Evolutionary conservation across 164 flowering plant genomes (phyloP).

Genomic region (Magnolia kwangsiensis): DNA sequence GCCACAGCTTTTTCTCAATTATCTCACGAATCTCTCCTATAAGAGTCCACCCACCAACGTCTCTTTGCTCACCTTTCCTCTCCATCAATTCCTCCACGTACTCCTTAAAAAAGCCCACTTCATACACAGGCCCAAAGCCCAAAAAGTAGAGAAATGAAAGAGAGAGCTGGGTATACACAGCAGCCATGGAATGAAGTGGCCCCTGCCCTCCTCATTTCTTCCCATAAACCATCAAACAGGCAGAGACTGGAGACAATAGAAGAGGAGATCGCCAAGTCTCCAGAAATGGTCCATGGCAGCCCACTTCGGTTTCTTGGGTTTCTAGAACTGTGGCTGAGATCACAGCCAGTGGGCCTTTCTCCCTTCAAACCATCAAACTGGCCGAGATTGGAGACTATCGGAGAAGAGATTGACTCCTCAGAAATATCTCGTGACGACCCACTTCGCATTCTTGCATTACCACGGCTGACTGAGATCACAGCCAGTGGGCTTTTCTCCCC

Average conservation of each 20-base stretch:
- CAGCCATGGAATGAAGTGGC: slow-evolving; percentile 6
- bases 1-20: no score
- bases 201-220: slow-evolving; percentile 1
- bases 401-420: not conserved
- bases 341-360: not conserved
- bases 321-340: not conserved
- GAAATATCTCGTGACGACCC: not conserved
- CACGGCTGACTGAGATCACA: not conserved
- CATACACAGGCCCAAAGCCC: no score
- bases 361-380: not conserved
- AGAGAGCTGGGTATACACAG: not conserved
- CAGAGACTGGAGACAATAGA: slow-evolving; percentile 1
- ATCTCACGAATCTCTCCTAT: no score
- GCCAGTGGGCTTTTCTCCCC: not conserved
- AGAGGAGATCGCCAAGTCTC: not conserved
- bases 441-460: no score
- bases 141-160: no score
- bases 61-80: no score
- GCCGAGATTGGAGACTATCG: not conserved
- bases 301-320: not conserved
- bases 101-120: no score
- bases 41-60: no score
- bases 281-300: not conserved
- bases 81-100: no score
- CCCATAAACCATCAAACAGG: not conserved